Base-by-base conservation (phyloP, 2,329 filamentous ascomycete genomes). In the Fulvia fulva region DNA sequence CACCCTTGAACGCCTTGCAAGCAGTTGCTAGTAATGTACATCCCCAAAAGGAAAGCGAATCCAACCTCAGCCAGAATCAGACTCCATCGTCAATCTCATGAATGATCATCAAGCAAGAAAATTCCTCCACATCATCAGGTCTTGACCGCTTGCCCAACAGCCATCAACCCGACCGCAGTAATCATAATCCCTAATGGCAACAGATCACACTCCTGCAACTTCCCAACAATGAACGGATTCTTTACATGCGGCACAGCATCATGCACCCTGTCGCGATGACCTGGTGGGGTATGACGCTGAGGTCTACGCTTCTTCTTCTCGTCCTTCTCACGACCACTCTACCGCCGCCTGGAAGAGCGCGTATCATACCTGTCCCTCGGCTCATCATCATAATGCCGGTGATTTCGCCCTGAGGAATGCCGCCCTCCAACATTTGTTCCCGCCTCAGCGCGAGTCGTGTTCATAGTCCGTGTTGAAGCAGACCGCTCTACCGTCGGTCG, bases 371-470 rank as follows among this genome's bases (percentile, higher is more conserved):
- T 25, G 6, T 28, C n/a, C 23, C 26, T 28, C 5, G 9, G 47
- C 12, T 19, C n/a, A 32, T 28, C 47, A 16, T 50, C 26, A 6
- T 32, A 14, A 28, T 32, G 47, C n/a, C 22, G 23, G 12, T 25
- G 9, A 2, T 45, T 3, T 9, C 19, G 19, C 25, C 44, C 14
- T 5, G 22, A 12, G 14, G 47, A 50, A 21, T 28, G 26, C n/a
- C 26, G 11, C 11, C 26, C 16, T 30, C 57, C 57, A 5, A 55
- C 22, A 21, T 25, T 22, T 14, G 53, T 60, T 22, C 53, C 49
- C 5, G 46, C 30, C 21, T 56, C 57, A n/a, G 50, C 57, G 9
- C 53, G 26, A 14, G 55, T 57, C 14, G 55, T 49, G 22, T 53
- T 41, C 55, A 57, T 6, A 25, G 55, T 46, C 26, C 37, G 21